Percentiles rank a stretch among this genome's conserved stretches.
Conservation (phyloP, 2,329 filamentous ascomycete species). For the Botryotinia globosa region DNA sequence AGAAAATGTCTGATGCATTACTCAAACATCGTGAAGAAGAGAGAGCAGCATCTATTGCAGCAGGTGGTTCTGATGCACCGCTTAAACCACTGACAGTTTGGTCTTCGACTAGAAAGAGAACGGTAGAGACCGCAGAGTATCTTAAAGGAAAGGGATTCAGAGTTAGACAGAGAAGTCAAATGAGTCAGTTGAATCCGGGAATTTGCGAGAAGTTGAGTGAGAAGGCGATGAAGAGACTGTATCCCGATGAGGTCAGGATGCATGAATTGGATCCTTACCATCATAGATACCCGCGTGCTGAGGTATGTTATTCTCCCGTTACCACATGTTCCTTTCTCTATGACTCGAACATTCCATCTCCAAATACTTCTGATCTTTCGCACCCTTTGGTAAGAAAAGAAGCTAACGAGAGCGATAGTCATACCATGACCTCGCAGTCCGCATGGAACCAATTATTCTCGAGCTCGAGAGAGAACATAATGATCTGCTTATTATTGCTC, state of each 20-base stretch:
- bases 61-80: conserved; percentile 64
- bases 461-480: conserved; percentile 96
- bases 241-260: conserved; percentile 87
- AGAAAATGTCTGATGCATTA: conserved; percentile 81
- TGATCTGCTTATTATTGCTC: conserved; percentile 95
- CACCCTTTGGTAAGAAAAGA: background rate
- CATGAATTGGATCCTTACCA: conserved; percentile 96
- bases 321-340: background rate
- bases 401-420: conserved; percentile 54
- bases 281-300: conserved; percentile 89
- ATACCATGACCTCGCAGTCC: conserved; percentile 97
- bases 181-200: conserved; percentile 96
- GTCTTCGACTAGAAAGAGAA: conserved; percentile 89
- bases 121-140: conserved; percentile 82
- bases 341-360: background rate
- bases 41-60: conserved; percentile 63
- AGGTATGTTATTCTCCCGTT: conserved; percentile 53
- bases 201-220: conserved; percentile 94
- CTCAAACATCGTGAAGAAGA: conserved; percentile 82
- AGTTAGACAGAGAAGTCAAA: conserved; percentile 87
- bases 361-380: background rate
- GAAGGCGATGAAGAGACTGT: conserved; percentile 72
- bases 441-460: conserved; percentile 94
- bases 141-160: conserved; percentile 79
- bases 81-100: conserved; percentile 83